phyloP scores from a whole-genome alignment of 164 flowering plant genomes.

The Aristolochia californica region DNA sequence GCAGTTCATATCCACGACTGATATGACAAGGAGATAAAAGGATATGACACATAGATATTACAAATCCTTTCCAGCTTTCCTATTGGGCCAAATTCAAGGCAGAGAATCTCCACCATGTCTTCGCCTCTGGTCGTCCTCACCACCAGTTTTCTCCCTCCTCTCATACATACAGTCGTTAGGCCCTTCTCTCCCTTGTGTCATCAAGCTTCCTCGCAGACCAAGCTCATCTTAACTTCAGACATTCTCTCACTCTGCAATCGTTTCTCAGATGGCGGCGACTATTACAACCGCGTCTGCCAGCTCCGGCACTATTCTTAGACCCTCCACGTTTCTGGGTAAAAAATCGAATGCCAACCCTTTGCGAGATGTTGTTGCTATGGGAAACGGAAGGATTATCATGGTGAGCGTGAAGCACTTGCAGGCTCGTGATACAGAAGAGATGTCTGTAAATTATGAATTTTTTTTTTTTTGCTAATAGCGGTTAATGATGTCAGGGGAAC shows the following conservation, averaged over 20 bases:
- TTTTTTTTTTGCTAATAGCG: not conserved
- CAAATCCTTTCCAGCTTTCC: not conserved
- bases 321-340: slow-evolving; percentile 76
- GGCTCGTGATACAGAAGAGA: not conserved
- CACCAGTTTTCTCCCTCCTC: not conserved
- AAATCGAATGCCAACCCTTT: slow-evolving; percentile 43
- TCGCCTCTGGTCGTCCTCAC: not conserved
- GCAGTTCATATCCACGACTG: no score
- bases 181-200: not conserved
- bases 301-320: slow-evolving; percentile 43
- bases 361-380: slow-evolving; percentile 60
- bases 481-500: slow-evolving; percentile 29
- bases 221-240: not conserved
- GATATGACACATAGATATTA: not conserved
- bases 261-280: slow-evolving; percentile 22
- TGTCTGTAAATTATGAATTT: no score
- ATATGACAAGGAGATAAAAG: slow-evolving; percentile 1
- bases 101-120: slow-evolving; percentile 1
- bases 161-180: not conserved
- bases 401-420: slow-evolving; percentile 18
- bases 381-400: slow-evolving; percentile 59
- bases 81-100: not conserved
- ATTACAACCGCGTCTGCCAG: slow-evolving; percentile 51
- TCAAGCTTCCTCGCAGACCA: not conserved
- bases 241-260: not conserved